Evolutionary conservation across 805 yeast genomes (phyloP).

Genomic region (Yamadazyma kitorensis): DNA sequence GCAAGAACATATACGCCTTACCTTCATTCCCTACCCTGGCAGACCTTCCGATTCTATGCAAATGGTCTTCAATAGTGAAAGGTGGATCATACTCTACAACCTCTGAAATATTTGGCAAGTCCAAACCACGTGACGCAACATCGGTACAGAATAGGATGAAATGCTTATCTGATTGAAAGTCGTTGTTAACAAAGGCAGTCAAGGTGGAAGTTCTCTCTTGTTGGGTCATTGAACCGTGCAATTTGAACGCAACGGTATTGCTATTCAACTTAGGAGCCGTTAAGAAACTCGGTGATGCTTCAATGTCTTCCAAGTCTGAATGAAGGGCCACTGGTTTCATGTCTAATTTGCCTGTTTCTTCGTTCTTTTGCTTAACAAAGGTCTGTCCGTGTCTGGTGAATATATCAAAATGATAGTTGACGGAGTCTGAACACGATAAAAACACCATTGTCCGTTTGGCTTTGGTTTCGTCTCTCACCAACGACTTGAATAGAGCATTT

Average conservation of each 20-base stretch:
- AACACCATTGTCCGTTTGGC: conserved; percentile 71
- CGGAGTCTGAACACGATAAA: conserved; percentile 94
- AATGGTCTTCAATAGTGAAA: conserved; percentile 87
- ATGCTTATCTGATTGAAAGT: conserved; percentile 41
- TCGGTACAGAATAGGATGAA: conserved; percentile 88
- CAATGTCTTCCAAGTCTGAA: conserved; percentile 20
- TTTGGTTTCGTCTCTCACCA: conserved; percentile 18
- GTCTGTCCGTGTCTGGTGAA: conserved; percentile 60
- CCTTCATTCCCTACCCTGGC: conserved; percentile 96
- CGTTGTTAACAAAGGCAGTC: conserved; percentile 48
- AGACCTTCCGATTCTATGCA: conserved; percentile 96
- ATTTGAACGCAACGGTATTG: conserved; percentile 50
- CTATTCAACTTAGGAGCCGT: conserved; percentile 53
- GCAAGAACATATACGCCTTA: conserved; percentile 67
- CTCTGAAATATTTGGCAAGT: conserved; percentile 78
- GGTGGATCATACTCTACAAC: conserved; percentile 96
- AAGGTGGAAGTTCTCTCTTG: conserved; percentile 78
- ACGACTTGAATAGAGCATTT: conserved; percentile 58
- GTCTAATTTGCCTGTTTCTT: conserved; percentile 22
- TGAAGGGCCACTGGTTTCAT: conserved; percentile 13
- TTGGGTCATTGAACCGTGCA: conserved; percentile 91
- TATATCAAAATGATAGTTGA: conserved; percentile 82
- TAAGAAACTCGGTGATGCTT: conserved; percentile 35
- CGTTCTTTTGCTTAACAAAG: conserved; percentile 28
- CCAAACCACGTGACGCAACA: conserved; percentile 96